Evolutionary conservation across 2,329 filamentous ascomycete species (phyloP).

Genomic region (Elsinoe perseae): DNA sequence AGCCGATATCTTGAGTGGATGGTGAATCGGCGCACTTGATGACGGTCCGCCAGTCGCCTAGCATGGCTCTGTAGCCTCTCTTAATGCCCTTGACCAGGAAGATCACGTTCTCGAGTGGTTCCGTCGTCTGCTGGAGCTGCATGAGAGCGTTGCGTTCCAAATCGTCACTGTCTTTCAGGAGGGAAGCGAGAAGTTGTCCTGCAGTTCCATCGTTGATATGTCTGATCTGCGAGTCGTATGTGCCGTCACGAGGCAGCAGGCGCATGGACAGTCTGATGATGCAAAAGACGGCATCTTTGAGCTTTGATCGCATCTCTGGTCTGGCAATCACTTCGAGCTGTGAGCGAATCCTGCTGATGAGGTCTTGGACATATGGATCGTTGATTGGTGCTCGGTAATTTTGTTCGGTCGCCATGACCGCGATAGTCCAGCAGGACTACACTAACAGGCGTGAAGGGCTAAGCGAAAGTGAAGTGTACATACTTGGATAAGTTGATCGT

Average conservation of each 20-base stretch:
- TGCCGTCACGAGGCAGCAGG: neutral
- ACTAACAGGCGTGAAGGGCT: neutral
- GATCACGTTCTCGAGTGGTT: neutral
- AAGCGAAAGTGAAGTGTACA: neutral
- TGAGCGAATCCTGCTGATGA: neutral
- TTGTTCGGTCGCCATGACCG: neutral
- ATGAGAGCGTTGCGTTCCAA: neutral
- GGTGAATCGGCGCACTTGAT: neutral
- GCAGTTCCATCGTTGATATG: slow-evolving; percentile 7
- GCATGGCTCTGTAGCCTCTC: neutral
- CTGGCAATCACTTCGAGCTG: neutral
- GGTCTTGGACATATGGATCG: neutral
- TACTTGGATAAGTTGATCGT: neutral
- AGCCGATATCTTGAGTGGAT: neutral
- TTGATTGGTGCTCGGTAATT: neutral
- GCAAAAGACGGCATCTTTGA: neutral
- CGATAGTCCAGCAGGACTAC: neutral
- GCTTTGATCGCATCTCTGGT: neutral
- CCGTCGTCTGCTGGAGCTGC: neutral
- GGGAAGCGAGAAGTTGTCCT: neutral
- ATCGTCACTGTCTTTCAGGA: neutral
- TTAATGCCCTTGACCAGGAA: neutral
- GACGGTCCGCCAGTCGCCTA: neutral
- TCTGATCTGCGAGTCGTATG: neutral
- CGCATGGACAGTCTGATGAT: neutral